phyloP scores from a whole-genome alignment of 2,329 filamentous ascomycete species.

The Albophoma yamanashiensis region DNA sequence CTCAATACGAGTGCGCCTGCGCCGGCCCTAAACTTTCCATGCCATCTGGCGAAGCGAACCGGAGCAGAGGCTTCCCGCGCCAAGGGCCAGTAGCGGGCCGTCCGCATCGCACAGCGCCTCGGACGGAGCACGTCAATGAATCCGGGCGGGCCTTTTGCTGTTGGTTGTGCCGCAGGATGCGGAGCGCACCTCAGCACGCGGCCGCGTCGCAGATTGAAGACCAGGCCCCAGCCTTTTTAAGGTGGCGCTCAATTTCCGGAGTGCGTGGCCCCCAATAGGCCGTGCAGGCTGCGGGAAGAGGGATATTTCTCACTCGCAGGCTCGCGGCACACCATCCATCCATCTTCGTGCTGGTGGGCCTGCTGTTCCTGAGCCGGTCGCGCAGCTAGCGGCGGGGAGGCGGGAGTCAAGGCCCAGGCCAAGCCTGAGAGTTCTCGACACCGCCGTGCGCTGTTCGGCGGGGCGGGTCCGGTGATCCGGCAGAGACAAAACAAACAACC shows the following conservation, averaged over 20 bases:
- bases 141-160: not conserved
- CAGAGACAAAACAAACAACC: not conserved
- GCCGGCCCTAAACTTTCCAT: too few relatives aligned
- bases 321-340: not conserved
- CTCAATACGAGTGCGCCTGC: not conserved
- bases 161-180: not conserved
- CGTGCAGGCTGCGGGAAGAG: not conserved
- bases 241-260: not conserved
- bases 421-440: not conserved
- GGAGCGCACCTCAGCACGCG: not conserved
- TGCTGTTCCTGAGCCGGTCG: not conserved
- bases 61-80: not conserved
- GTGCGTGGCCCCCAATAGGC: not conserved
- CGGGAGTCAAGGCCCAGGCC: not conserved
- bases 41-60: too few relatives aligned
- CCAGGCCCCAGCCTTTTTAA: not conserved
- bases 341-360: not conserved
- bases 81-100: not conserved
- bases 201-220: not conserved
- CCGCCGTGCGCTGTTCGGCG: not conserved
- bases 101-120: not conserved
- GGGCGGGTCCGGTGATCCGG: not conserved
- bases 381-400: not conserved
- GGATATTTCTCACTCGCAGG: not conserved
- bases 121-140: not conserved